Evolutionary conservation across 225 moss, liverwort and hornwort genomes (phyloP), one percentile per base, ranked within the genome.

Genomic region (Straminergon stramineum): DNA sequence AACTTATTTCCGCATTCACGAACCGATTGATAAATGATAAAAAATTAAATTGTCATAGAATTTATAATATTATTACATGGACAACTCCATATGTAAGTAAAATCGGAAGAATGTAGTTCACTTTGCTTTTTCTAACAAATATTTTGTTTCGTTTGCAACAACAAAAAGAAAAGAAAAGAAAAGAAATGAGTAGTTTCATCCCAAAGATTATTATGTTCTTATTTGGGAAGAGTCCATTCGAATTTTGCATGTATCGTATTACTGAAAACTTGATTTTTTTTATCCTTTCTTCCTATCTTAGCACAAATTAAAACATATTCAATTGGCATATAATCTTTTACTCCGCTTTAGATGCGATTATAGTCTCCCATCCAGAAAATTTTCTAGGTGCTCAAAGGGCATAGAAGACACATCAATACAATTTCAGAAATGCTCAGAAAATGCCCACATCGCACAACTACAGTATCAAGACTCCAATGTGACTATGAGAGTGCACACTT

Each of bases 241-340:
- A 4, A 41, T 11, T 11, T 41, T 23, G 43, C 57, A 24, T 11
- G 2, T 16, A 41, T 14, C 5, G 28, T n/a, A n/a, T 6, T 11
- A 11, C 17, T n/a, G 27, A 58, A 79, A 58, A 28, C 17, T 58
- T 26, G 1, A 26, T 5, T 34, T 3, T 37, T 35, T 4, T 31
- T 30, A 5, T 37, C 9, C 7, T 0, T 53, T 35, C 5, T 14
- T 3, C 14, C 1, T 7, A 2, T 6, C 17, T 75, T 1, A 8
- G 14, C 2, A 15, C 34, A 37, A 56, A 37, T 26, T 37, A 14
- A 26, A 79, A 6, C 9, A 27, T 57, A 57, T 4, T 79, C 37
- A 37, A 24, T 15, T 15, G 21, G 24, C 37, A 16, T 37, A 15
- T 37, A 10, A 57, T 27, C 3, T 79, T 56, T 4, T 10, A 26